Base-by-base conservation (phyloP, 192 early-diverging fungal genomes). In the Coemansia javaensis region DNA sequence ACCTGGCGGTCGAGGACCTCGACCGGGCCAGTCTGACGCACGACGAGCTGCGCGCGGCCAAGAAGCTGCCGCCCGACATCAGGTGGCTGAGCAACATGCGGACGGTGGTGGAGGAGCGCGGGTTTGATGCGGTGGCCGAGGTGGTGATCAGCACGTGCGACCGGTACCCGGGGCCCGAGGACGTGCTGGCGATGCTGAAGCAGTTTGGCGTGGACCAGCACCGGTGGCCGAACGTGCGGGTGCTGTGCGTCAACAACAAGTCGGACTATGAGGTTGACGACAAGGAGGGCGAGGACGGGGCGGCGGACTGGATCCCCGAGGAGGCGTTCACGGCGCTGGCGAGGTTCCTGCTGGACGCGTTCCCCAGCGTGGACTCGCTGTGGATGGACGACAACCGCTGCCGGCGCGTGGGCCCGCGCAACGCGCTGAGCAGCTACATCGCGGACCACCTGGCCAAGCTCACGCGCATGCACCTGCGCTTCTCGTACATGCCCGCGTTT, bases 401-500 rank as follows among this genome's bases (percentile, higher is more conserved):
- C 15, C 33, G 40, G 1, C 59, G 59, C 1, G 45, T 58, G 7
- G 66, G 59, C 0, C 53, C 46, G 16, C 60, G 67, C 11, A 63
- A 52, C 48, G 44, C 56, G 14, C 32, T 71, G 40, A 63, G 60
- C 38, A 40, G 28, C 12, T 71, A 59, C 27, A 31, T 71, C 10
- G 16, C 43, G 16, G 44, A 40, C 3, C 55, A 46, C 3, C 37
- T 71, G 14, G 37, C 18, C 34, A 49, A 30, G 18, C 32, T 71
- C 14, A 41, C 39, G 7, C 17, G 40, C 10, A 24, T 71, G 40
- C 12, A 50, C 15, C 11, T 71, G 38, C 24, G 48, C 1, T 71
- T 63, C 32, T 23, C 60, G 10, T 42, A 63, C 16, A 45, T 63
- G 55, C 67, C 67, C n/a, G 32, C 27, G 22, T 71, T 71, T 41